Evolutionary conservation across 176 grass and related monocot species (phyloP).

Genomic region (Hordeum marinum): DNA sequence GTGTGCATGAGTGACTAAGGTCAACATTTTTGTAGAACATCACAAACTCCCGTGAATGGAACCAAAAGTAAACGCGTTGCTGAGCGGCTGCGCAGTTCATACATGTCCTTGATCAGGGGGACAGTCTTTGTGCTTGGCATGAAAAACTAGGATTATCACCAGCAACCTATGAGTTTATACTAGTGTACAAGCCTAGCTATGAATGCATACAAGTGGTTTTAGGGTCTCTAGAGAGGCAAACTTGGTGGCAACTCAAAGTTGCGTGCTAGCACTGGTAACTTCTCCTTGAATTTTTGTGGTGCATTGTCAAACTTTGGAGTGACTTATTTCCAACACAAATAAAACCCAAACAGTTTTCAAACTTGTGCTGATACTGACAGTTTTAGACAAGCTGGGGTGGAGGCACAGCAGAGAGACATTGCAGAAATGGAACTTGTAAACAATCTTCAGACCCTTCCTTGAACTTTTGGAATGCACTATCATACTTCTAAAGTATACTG

Average conservation of each 20-base stretch:
- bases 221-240: conserved; percentile 33
- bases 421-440: too few relatives aligned
- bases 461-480: not conserved
- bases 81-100: conserved; percentile 43
- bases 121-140: conserved; percentile 26
- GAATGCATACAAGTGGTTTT: conserved; percentile 29
- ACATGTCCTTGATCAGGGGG: conserved; percentile 40
- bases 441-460: not conserved
- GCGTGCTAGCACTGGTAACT: not conserved
- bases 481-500: not conserved
- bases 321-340: not conserved
- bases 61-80: conserved; percentile 29
- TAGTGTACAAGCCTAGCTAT: not conserved
- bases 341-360: not conserved
- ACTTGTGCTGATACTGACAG: not conserved
- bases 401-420: too few relatives aligned
- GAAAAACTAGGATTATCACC: conserved; percentile 38
- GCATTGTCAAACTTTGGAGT: not conserved
- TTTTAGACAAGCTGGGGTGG: not conserved
- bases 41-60: not conserved
- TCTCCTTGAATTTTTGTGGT: conserved; percentile 1
- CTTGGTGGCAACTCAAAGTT: conserved; percentile 33
- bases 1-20: conserved; percentile 16
- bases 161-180: conserved; percentile 23
- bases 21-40: conserved; percentile 39